A percentile compares a stretch with the other conserved stretches of the same genome.
Evolutionary conservation across 352 stramenopile species (phyloP).

Genomic region (Pythium sukuiense): DNA sequence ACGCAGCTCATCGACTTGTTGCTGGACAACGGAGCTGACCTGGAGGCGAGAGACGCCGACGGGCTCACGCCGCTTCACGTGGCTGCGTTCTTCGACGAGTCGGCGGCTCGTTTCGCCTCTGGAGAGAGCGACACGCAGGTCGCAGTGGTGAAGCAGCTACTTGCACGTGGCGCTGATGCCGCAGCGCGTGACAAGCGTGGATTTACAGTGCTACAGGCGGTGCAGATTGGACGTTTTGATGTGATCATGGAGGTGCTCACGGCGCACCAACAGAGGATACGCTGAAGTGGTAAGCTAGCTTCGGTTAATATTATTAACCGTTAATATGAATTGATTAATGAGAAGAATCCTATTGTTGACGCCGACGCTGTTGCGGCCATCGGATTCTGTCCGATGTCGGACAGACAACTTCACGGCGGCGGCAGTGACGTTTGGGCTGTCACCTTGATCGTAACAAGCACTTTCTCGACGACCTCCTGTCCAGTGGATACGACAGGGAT

Average conservation of each 20-base stretch:
- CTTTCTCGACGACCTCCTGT: no score
- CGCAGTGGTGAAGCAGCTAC: constrained; percentile 10
- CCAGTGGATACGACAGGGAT: no score
- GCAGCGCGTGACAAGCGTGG: constrained; percentile 5
- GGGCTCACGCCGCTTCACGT: constrained; percentile 25
- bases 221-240: constrained; percentile 12
- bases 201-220: constrained; percentile 11
- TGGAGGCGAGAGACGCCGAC: constrained; percentile 28
- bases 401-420: no score
- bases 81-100: constrained; percentile 26
- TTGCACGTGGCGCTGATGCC: constrained; percentile 11
- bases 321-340: no score
- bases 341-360: no score
- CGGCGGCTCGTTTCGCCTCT: constrained; percentile 19
- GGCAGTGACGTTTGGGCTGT: no score
- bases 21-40: constrained; percentile 25
- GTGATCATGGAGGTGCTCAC: constrained; percentile 23
- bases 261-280: neutral
- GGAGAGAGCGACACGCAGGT: constrained; percentile 20
- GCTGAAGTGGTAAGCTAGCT: no score
- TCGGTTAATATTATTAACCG: no score
- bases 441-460: no score
- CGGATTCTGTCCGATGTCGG: no score
- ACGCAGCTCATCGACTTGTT: constrained; percentile 32
- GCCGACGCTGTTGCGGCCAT: no score